Conservation (phyloP, 441 rosid genomes). For the Lagerstroemia fauriei region DNA sequence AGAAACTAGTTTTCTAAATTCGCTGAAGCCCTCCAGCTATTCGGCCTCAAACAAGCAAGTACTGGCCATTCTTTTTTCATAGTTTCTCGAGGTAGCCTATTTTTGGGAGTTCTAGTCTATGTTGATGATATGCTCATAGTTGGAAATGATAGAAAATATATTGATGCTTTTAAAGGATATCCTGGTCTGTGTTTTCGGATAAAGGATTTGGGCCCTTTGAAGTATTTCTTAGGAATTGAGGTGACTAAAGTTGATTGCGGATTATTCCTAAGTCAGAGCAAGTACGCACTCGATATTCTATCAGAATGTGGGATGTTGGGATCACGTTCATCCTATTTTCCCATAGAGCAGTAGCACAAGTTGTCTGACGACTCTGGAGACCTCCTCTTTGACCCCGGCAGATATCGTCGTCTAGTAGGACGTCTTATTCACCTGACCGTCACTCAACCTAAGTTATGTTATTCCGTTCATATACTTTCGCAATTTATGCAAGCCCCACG, state of each 20-base stretch:
- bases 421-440: constrained; percentile 15
- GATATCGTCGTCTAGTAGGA: constrained; percentile 9
- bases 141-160: not conserved
- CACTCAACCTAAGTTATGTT: constrained; percentile 6
- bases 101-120: not conserved
- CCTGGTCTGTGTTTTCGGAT: constrained; percentile 9
- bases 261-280: not conserved
- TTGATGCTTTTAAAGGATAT: not conserved
- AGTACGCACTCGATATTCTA: not conserved
- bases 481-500: constrained; percentile 13
- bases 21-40: too few relatives aligned
- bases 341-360: constrained; percentile 5
- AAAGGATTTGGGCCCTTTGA: constrained; percentile 12
- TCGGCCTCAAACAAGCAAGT: not conserved
- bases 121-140: not conserved
- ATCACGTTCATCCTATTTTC: not conserved
- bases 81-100: not conserved
- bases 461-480: not conserved
- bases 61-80: not conserved
- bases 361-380: not conserved
- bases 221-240: constrained; percentile 17
- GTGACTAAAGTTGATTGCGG: not conserved
- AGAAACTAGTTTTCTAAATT: not conserved
- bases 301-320: constrained; percentile 7
- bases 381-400: not conserved